Evolutionary conservation across 345 rosid species (phyloP).

Genomic region (Lagerstroemia speciosa): DNA sequence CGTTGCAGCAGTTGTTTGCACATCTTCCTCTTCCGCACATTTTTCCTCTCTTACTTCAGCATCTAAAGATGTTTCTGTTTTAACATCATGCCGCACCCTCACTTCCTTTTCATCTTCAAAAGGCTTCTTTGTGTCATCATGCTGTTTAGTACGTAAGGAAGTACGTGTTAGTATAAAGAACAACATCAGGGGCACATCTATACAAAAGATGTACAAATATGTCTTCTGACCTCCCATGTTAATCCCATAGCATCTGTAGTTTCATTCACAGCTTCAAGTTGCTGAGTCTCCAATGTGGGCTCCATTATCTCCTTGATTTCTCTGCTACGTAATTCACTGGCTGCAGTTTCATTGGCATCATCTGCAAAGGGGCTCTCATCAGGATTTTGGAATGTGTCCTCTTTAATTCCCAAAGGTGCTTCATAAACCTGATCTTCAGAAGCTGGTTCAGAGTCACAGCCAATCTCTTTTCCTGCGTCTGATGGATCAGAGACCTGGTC

Average conservation of each 20-base stretch:
- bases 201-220: not conserved
- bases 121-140: not conserved
- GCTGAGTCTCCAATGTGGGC: not conserved
- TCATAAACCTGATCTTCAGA: not conserved
- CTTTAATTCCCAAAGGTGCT: not conserved
- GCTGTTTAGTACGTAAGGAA: not conserved
- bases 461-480: not conserved
- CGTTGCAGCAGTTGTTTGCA: constrained; percentile 1
- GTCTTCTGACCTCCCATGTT: not conserved
- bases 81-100: constrained; percentile 4
- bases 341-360: not conserved
- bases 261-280: not conserved
- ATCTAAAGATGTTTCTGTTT: constrained; percentile 6
- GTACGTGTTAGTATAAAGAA: not conserved
- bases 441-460: not conserved
- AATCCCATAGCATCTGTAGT: not conserved
- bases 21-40: not conserved
- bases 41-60: not conserved
- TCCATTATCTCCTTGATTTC: not conserved
- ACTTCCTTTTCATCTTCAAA: constrained; percentile 3
- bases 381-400: not conserved
- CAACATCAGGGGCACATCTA: not conserved
- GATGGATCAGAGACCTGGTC: not conserved
- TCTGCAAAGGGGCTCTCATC: not conserved
- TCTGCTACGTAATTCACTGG: not conserved